A percentile compares a stretch with the other conserved stretches of the same genome.
phyloP scores from a whole-genome alignment of 2,329 filamentous ascomycete genomes.

The Bimuria novae-zelandiae region DNA sequence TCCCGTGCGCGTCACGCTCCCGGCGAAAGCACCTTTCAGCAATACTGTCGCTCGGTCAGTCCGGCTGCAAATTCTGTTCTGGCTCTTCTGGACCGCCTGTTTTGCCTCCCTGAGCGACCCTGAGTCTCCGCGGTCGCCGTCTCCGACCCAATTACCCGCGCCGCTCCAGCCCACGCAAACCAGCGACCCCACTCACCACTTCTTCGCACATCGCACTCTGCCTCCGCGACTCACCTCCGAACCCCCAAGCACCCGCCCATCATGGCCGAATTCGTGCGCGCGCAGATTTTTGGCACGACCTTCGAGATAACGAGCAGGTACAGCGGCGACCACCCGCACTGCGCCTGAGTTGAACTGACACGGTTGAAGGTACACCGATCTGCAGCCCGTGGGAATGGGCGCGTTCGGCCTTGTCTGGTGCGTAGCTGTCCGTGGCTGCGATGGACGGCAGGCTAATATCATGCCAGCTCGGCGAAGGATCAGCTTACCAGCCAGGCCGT shows the following conservation, averaged over 20 bases:
- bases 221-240: conserved; percentile 17
- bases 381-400: conserved; percentile 98
- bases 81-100: background rate
- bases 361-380: conserved; percentile 81
- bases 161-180: conserved; percentile 28
- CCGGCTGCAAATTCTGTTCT: conserved; percentile 3
- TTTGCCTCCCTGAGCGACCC: conserved; percentile 3
- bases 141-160: conserved; percentile 24
- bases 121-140: conserved; percentile 19
- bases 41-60: background rate
- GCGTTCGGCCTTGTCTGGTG: conserved; percentile 98
- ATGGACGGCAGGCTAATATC: conserved; percentile 17
- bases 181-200: conserved; percentile 26
- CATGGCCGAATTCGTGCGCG: conserved; percentile 99
- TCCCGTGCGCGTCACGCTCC: conserved; percentile 18
- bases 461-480: conserved; percentile 85
- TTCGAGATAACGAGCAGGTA: conserved; percentile 99
- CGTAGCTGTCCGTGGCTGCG: conserved; percentile 11
- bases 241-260: conserved; percentile 45
- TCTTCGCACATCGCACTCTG: conserved; percentile 22
- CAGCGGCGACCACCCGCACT: conserved; percentile 30
- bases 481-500: conserved; percentile 97
- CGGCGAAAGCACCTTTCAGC: background rate
- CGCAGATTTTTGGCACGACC: conserved; percentile 98
- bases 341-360: conserved; percentile 28